Conservation (phyloP, 805 yeast genomes). For the Ogataea ganodermae region DNA sequence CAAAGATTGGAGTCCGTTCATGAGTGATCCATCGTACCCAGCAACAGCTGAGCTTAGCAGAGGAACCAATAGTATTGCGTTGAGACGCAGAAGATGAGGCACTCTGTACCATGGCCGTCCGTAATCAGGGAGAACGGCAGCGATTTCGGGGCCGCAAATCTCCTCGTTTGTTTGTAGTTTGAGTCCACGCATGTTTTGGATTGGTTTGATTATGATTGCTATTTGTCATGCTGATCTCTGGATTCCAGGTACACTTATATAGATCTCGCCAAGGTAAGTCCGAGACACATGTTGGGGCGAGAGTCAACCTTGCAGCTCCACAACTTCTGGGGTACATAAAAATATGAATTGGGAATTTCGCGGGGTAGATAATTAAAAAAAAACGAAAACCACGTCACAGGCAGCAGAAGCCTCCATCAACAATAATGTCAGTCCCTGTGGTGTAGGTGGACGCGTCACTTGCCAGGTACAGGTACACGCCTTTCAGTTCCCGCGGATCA, state of each 20-base stretch:
- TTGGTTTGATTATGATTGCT: neutral
- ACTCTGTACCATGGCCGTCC: constrained; percentile 38
- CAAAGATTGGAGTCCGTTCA: constrained; percentile 48
- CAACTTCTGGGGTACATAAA: constrained; percentile 3
- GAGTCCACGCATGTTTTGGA: neutral
- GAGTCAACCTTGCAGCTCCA: constrained; percentile 1
- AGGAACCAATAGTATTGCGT: constrained; percentile 39
- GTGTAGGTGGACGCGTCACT: constrained; percentile 51
- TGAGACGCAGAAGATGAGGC: constrained; percentile 41
- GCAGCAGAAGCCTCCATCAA: constrained; percentile 44
- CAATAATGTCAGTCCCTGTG: constrained; percentile 47
- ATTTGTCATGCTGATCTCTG: neutral
- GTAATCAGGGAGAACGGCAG: constrained; percentile 25
- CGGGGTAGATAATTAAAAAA: constrained; percentile 1
- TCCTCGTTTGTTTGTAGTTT: constrained; percentile 16
- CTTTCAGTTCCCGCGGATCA: constrained; percentile 47
- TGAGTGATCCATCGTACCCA: constrained; percentile 45
- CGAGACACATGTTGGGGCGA: neutral
- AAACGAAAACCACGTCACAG: constrained; percentile 7
- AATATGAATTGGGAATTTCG: neutral
- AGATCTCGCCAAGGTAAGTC: neutral
- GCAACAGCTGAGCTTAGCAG: constrained; percentile 41
- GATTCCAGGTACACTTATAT: neutral
- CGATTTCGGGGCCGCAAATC: constrained; percentile 23
- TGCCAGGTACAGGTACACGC: constrained; percentile 51